Percentiles rank a stretch among this genome's conserved stretches.
phyloP scores from a whole-genome alignment of 2,329 filamentous ascomycete genomes.

The Cordyceps farinosa region DNA sequence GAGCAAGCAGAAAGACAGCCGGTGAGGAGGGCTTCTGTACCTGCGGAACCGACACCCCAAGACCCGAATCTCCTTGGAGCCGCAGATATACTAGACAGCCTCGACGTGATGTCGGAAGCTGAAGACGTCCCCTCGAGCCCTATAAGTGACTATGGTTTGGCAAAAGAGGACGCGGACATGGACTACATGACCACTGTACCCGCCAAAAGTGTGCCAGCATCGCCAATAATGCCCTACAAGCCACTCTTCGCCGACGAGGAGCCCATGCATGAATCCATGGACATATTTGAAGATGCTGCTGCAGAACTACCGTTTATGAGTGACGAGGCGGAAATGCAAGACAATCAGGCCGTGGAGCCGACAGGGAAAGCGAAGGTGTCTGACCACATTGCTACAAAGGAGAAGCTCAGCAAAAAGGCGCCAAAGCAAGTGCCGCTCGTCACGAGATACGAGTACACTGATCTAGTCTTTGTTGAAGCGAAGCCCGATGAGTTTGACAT shows the following conservation, averaged over 20 bases:
- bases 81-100: conserved; percentile 7
- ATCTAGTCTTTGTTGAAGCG: neutral
- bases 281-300: neutral
- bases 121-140: conserved; percentile 2
- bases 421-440: neutral
- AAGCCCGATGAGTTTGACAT: neutral
- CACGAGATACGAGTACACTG: neutral
- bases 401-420: neutral
- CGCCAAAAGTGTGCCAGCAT: neutral
- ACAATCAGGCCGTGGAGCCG: neutral
- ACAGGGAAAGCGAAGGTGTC: neutral
- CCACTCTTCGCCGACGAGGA: neutral
- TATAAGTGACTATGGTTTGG: neutral
- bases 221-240: neutral
- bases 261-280: neutral
- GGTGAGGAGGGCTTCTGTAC: neutral
- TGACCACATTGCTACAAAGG: neutral
- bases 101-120: conserved; percentile 8
- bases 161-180: neutral
- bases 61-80: conserved; percentile 2
- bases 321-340: neutral
- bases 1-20: neutral
- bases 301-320: neutral
- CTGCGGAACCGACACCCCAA: neutral
- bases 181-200: neutral